phyloP scores from a whole-genome alignment of 768 basidiomycete genomes.

The Russula lepida region DNA sequence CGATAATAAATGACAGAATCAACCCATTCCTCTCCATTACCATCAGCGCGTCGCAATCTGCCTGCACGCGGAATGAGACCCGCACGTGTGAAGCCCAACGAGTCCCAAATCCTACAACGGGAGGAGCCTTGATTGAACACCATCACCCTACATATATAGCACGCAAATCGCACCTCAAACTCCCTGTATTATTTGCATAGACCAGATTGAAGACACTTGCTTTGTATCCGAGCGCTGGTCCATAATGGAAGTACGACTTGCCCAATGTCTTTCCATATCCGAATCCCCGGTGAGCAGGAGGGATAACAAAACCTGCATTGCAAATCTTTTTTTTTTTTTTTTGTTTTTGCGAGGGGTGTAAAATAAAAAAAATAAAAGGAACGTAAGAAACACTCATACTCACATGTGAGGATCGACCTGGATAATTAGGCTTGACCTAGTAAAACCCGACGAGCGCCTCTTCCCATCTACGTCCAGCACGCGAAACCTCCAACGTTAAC shows the following conservation, averaged over 20 bases:
- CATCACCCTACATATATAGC: background rate
- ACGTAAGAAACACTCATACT: slow-evolving; percentile 31
- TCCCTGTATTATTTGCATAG: slow-evolving; percentile 75
- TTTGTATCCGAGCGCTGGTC: slow-evolving; percentile 65
- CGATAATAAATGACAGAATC: slow-evolving; percentile 85
- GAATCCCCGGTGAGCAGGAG: slow-evolving; percentile 48
- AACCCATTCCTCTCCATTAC: slow-evolving; percentile 74
- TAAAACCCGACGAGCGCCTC: slow-evolving; percentile 69
- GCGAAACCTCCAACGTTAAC: slow-evolving; percentile 40
- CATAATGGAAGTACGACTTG: slow-evolving; percentile 72
- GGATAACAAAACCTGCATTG: slow-evolving; percentile 85
- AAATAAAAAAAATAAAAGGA: background rate
- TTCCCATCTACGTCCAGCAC: slow-evolving; percentile 50
- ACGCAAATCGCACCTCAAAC: slow-evolving; percentile 44
- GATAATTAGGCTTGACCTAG: slow-evolving; percentile 88
- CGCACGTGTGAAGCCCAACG: slow-evolving; percentile 67
- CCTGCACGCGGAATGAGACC: slow-evolving; percentile 75
- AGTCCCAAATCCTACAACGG: slow-evolving; percentile 66
- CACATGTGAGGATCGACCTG: slow-evolving; percentile 83
- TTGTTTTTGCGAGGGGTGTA: no score
- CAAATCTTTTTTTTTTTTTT: slow-evolving; percentile 46
- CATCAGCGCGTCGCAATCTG: slow-evolving; percentile 55
- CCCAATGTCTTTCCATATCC: slow-evolving; percentile 69
- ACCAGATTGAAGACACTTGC: slow-evolving; percentile 89
- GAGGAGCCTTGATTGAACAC: background rate